Conservation (phyloP, 208 protist genomes). For the Leishmania tropica region DNA sequence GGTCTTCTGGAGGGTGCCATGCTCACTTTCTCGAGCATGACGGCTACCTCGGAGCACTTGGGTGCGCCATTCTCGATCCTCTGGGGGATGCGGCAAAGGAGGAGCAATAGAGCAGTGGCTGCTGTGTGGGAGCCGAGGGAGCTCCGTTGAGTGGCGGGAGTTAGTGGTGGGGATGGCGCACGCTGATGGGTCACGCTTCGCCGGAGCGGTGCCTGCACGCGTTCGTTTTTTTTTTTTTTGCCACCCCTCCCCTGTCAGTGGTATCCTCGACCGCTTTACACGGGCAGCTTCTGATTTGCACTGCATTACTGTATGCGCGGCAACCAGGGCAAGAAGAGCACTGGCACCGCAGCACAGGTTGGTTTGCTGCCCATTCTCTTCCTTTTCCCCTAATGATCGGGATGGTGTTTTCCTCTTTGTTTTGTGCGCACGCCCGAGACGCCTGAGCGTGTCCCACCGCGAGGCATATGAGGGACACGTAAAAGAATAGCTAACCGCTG, state of each 20-base stretch:
- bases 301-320: not conserved
- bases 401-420: not conserved
- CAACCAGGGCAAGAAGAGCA: not conserved
- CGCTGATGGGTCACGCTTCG: not conserved
- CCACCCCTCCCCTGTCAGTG: not conserved
- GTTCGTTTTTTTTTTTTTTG: not conserved
- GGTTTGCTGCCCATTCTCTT: not conserved
- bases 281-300: not conserved
- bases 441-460: not conserved
- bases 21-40: conserved; percentile 97
- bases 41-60: conserved; percentile 95
- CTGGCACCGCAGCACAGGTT: not conserved
- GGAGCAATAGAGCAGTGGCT: not conserved
- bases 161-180: not conserved
- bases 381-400: not conserved
- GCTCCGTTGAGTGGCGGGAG: not conserved
- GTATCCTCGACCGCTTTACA: not conserved
- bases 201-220: not conserved
- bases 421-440: not conserved
- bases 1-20: conserved; percentile 89
- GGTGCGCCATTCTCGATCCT: conserved; percentile 60
- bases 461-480: not conserved
- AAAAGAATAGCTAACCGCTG: not conserved
- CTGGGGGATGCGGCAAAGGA: not conserved
- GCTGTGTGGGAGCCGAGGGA: not conserved